phyloP scores from a whole-genome alignment of 345 rosid genomes.

The Physaria fendleri region DNA sequence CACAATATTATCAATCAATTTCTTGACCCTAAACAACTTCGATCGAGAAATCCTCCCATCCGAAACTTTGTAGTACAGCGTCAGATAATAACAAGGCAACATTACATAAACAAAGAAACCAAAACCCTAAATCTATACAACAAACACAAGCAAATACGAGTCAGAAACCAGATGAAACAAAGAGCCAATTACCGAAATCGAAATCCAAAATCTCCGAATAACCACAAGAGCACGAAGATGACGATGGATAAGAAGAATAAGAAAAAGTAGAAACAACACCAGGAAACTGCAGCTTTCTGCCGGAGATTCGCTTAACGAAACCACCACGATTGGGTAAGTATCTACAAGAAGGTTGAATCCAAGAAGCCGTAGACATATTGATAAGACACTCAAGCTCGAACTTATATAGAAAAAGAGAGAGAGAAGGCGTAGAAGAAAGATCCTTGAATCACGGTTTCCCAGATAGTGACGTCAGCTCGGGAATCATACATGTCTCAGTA shows the following conservation, averaged over 20 bases:
- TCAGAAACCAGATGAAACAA: neutral
- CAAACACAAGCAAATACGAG: neutral
- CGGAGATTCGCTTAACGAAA: neutral
- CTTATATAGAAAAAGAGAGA: neutral
- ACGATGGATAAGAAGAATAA: slow-evolving; percentile 30
- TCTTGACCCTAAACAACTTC: neutral
- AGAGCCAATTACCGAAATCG: slow-evolving; percentile 41
- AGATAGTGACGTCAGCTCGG: slow-evolving; percentile 24
- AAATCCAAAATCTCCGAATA: slow-evolving; percentile 35
- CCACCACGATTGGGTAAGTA: slow-evolving; percentile 13
- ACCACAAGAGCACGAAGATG: slow-evolving; percentile 40
- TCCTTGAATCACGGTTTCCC: slow-evolving; percentile 22
- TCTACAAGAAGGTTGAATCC: slow-evolving; percentile 27
- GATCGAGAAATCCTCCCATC: neutral
- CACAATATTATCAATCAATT: too few species aligned
- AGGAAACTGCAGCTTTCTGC: neutral
- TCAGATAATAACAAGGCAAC: neutral
- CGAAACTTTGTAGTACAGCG: neutral
- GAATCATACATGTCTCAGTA: slow-evolving; percentile 25
- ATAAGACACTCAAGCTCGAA: neutral
- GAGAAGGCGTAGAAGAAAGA: slow-evolving; percentile 12
- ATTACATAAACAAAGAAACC: neutral
- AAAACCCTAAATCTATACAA: slow-evolving; percentile 1
- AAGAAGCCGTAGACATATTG: slow-evolving; percentile 31
- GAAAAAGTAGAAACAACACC: slow-evolving; percentile 3